These are phyloP conservation scores for Spergularia marina DNA, from an alignment of 148 eudicot species.

Conservation along the genomic window DNA sequence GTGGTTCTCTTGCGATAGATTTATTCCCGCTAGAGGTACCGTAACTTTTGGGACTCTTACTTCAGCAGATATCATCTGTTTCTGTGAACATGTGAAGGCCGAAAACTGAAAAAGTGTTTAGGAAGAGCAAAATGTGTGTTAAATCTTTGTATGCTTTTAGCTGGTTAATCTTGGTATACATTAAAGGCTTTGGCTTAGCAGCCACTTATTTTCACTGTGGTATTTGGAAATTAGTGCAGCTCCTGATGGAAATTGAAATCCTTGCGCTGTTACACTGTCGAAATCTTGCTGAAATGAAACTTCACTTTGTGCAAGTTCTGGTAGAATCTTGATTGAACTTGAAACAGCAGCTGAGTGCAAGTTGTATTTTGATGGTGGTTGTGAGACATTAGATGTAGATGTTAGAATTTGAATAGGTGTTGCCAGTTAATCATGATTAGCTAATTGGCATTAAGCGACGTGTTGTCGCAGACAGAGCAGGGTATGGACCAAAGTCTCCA, in stretches of 20 bases:
- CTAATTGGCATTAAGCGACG: too few species aligned
- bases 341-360: too few species aligned
- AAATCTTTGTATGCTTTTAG: neutral
- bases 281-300: too few species aligned
- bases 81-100: neutral
- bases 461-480: too few species aligned
- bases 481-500: too few species aligned
- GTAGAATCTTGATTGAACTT: too few species aligned
- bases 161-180: neutral
- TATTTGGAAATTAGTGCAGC: neutral
- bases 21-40: slow-evolving; percentile 5
- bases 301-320: too few species aligned
- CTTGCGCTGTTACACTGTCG: too few species aligned
- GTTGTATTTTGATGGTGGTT: too few species aligned
- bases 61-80: neutral
- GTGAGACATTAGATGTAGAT: too few species aligned
- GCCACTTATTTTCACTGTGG: neutral
- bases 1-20: neutral
- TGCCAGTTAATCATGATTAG: too few species aligned
- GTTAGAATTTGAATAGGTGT: too few species aligned
- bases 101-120: slow-evolving; percentile 1
- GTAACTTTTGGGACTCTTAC: slow-evolving; percentile 9
- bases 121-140: neutral
- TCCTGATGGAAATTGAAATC: neutral
- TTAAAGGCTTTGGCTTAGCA: neutral